phyloP scores from a whole-genome alignment of 352 stramenopile genomes.

The Hyaloperonospora arabidopsidis region DNA sequence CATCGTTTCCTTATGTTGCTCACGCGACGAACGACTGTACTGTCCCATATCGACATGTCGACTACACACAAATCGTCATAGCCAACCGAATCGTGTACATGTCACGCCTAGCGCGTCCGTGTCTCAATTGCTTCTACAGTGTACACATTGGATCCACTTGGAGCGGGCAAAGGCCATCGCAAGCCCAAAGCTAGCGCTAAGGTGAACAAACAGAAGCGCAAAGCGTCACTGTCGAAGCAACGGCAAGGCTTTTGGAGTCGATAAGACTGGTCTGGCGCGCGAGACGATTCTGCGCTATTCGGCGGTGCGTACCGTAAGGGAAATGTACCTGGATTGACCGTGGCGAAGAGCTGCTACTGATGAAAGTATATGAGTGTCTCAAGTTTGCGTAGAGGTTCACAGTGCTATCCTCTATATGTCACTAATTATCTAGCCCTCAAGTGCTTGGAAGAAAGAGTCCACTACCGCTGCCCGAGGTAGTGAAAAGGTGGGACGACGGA shows the following conservation, averaged over 20 bases:
- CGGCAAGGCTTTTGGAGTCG: slow-evolving; percentile 94
- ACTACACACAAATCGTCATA: slow-evolving; percentile 10
- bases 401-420: too few species aligned
- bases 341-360: slow-evolving; percentile 78
- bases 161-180: slow-evolving; percentile 58
- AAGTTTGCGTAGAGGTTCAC: too few species aligned
- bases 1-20: too few species aligned
- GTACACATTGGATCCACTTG: slow-evolving; percentile 32
- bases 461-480: too few species aligned
- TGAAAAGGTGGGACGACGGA: too few species aligned
- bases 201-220: slow-evolving; percentile 93
- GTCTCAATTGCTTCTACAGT: slow-evolving; percentile 6
- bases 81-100: slow-evolving; percentile 14
- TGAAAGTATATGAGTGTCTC: too few species aligned
- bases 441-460: too few species aligned
- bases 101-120: not conserved
- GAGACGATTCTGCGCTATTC: slow-evolving; percentile 97
- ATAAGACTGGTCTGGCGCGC: slow-evolving; percentile 93
- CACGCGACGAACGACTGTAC: too few species aligned
- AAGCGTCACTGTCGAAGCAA: slow-evolving; percentile 83
- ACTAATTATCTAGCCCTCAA: too few species aligned
- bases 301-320: slow-evolving; percentile 94
- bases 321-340: slow-evolving; percentile 90
- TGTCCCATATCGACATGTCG: too few species aligned
- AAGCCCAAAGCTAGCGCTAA: slow-evolving; percentile 87